Conservation (phyloP, 2,329 filamentous ascomycete species). For the Cordyceps cicadae region DNA sequence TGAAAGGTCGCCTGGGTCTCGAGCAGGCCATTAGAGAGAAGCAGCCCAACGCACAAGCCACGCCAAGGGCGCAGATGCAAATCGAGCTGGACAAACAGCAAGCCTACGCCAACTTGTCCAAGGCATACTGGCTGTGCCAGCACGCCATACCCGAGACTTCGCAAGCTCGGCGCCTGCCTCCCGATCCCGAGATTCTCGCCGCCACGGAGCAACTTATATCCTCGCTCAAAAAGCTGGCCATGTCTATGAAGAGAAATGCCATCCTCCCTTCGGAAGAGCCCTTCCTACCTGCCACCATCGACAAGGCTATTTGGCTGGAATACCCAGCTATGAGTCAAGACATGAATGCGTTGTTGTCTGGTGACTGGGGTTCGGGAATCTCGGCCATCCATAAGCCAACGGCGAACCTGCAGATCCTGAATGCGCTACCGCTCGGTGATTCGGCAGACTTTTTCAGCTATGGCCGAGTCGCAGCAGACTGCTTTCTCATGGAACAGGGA, state of each 20-base stretch:
- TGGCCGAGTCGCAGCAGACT: constrained; percentile 66
- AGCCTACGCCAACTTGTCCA: constrained; percentile 77
- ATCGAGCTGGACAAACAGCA: constrained; percentile 57
- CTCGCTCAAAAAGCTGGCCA: constrained; percentile 63
- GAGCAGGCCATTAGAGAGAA: constrained; percentile 60
- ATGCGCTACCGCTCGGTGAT: constrained; percentile 71
- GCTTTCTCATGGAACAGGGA: constrained; percentile 65
- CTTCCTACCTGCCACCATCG: constrained; percentile 66
- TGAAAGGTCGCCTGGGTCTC: constrained; percentile 68
- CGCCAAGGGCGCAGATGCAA: constrained; percentile 43
- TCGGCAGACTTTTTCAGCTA: constrained; percentile 67
- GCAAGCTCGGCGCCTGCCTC: constrained; percentile 32
- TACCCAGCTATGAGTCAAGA: constrained; percentile 69
- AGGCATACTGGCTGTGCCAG: constrained; percentile 72
- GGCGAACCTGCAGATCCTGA: constrained; percentile 47
- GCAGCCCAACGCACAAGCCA: constrained; percentile 32
- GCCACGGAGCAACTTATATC: constrained; percentile 50
- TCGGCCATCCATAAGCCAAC: constrained; percentile 38
- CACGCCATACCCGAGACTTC: constrained; percentile 43
- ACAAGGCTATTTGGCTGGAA: constrained; percentile 73
- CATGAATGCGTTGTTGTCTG: constrained; percentile 60
- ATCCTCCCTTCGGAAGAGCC: constrained; percentile 64
- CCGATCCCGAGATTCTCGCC: constrained; percentile 41
- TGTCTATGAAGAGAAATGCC: constrained; percentile 78
- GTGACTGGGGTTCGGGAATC: constrained; percentile 44